A percentile compares a stretch with the other conserved stretches of the same genome.
phyloP scores from a whole-genome alignment of 2,329 filamentous ascomycete genomes.

The Aspergillus fumigatiaffinis region DNA sequence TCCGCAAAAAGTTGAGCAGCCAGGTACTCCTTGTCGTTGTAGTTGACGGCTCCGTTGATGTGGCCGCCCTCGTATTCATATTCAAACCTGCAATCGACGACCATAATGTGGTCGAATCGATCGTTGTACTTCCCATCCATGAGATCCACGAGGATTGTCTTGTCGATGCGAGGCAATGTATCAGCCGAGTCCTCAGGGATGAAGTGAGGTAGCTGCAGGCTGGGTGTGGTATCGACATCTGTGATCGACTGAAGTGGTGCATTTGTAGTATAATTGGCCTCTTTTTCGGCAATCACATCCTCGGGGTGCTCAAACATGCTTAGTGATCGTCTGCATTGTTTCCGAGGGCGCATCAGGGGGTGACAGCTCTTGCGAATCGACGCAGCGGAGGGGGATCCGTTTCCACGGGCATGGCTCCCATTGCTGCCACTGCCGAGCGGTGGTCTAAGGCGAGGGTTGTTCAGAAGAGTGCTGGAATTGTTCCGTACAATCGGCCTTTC shows the following conservation, averaged over 20 bases:
- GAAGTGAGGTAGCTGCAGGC: conserved; percentile 78
- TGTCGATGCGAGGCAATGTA: conserved; percentile 80
- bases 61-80: conserved; percentile 98
- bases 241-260: conserved; percentile 68
- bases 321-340: conserved; percentile 84
- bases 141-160: conserved; percentile 77
- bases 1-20: conserved; percentile 72
- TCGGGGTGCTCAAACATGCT: conserved; percentile 97
- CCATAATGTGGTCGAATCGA: conserved; percentile 72
- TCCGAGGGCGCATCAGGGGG: conserved; percentile 70
- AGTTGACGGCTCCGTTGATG: conserved; percentile 89
- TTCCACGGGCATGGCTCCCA: conserved; percentile 56
- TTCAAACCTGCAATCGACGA: conserved; percentile 97
- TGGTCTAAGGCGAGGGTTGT: conserved; percentile 61
- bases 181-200: conserved; percentile 75
- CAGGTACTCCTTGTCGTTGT: conserved; percentile 91
- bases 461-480: conserved; percentile 54
- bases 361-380: conserved; percentile 71
- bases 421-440: conserved; percentile 58
- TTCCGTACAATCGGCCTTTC: conserved; percentile 61
- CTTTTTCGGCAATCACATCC: conserved; percentile 79
- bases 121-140: conserved; percentile 78
- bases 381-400: conserved; percentile 69
- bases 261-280: conserved; percentile 54
- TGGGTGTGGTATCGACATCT: conserved; percentile 74